Conservation (phyloP, 352 stramenopile species). For the Pythium aquatile region DNA sequence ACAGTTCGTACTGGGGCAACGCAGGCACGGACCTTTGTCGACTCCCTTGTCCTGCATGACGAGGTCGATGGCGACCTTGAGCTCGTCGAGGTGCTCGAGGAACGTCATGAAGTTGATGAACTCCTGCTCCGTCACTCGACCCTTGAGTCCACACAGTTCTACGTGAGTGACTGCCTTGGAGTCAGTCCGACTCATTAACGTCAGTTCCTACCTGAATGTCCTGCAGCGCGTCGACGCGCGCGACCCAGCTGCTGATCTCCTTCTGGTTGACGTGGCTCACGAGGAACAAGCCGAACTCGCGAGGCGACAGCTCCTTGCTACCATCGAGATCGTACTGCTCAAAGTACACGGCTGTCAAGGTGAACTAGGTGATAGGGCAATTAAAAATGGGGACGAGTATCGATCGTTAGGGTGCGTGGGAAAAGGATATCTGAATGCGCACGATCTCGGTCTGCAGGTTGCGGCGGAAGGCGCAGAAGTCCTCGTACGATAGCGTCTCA, state of each 20-base stretch:
- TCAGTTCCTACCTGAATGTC: conserved; percentile 42
- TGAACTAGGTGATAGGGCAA: conserved; percentile 33
- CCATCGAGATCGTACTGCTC: conserved; percentile 87
- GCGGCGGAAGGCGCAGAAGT: conserved; percentile 72
- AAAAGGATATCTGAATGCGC: conserved; percentile 89
- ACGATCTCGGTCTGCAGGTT: conserved; percentile 81
- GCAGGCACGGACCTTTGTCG: conserved; percentile 57
- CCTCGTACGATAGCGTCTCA: conserved; percentile 79
- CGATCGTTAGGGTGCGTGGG: background rate
- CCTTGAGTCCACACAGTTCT: conserved; percentile 29
- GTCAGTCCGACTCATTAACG: background rate
- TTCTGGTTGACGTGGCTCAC: conserved; percentile 82
- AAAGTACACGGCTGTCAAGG: conserved; percentile 56
- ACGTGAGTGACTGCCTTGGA: background rate
- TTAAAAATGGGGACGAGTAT: background rate
- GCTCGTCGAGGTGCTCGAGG: conserved; percentile 77
- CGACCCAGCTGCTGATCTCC: conserved; percentile 78
- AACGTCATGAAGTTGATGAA: conserved; percentile 86
- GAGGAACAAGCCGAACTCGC: conserved; percentile 87
- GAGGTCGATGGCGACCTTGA: conserved; percentile 84
- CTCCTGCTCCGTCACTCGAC: conserved; percentile 70
- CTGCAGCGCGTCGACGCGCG: conserved; percentile 69
- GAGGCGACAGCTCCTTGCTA: conserved; percentile 74
- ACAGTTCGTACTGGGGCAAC: no score
- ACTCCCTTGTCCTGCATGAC: conserved; percentile 80